Conservation (phyloP, 2,329 filamentous ascomycete species). For the Pseudogymnoascus sp. region DNA sequence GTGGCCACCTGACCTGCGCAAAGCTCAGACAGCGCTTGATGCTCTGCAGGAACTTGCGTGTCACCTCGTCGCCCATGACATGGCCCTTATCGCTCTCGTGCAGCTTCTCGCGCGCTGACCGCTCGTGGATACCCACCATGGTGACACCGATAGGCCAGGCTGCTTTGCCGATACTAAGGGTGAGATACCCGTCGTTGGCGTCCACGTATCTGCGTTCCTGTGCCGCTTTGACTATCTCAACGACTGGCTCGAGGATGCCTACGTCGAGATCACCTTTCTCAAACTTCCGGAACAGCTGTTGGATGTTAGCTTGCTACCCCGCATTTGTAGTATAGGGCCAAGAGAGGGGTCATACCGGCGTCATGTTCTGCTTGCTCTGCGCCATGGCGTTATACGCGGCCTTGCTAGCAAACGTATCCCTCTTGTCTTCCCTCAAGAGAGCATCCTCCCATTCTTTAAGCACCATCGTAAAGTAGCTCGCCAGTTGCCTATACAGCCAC, state of each 20-base stretch:
- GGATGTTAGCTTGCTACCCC: neutral
- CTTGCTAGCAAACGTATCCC: conserved; percentile 68
- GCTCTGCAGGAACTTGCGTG: conserved; percentile 91
- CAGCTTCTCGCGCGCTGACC: conserved; percentile 89
- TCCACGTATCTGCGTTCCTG: conserved; percentile 91
- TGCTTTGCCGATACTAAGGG: conserved; percentile 89
- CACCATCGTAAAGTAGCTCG: conserved; percentile 96
- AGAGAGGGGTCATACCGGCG: conserved; percentile 47
- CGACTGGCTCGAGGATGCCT: conserved; percentile 69
- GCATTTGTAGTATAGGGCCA: neutral
- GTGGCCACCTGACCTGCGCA: conserved; percentile 93
- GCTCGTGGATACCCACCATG: conserved; percentile 99
- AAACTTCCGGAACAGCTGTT: conserved; percentile 73
- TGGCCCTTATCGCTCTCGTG: conserved; percentile 84
- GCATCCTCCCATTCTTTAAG: conserved; percentile 78
- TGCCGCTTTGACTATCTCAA: conserved; percentile 86
- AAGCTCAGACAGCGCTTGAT: conserved; percentile 96
- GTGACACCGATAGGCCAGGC: conserved; percentile 99
- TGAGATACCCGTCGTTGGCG: conserved; percentile 90
- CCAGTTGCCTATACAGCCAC: conserved; percentile 79
- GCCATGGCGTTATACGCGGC: conserved; percentile 78
- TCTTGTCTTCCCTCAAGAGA: conserved; percentile 57
- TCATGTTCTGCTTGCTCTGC: conserved; percentile 80
- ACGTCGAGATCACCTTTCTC: conserved; percentile 75
- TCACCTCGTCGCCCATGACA: conserved; percentile 94